Evolutionary conservation across 1,284 basidiomycete species (phyloP).

Genomic region (Moesziomyces globuligerus): DNA sequence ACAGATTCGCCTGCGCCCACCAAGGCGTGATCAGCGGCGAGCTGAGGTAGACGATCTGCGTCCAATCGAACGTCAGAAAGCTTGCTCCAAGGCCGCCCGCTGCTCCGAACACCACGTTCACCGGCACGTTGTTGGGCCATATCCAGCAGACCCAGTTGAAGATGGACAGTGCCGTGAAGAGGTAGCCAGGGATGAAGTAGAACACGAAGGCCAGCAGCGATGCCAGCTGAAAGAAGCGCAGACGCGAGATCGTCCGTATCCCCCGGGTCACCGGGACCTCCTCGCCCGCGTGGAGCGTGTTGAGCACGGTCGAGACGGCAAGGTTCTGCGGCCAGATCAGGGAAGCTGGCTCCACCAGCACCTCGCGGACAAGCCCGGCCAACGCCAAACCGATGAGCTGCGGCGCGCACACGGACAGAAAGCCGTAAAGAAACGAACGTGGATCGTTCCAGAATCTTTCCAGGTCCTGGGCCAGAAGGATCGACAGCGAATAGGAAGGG

Average conservation of each 20-base stretch:
- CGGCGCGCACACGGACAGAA: conserved; percentile 68
- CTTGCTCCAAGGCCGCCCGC: conserved; percentile 45
- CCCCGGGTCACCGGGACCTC: conserved; percentile 13
- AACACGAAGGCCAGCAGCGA: conserved; percentile 76
- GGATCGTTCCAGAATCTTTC: conserved; percentile 66
- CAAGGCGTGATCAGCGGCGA: conserved; percentile 55
- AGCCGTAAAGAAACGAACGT: conserved; percentile 67
- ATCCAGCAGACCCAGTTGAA: conserved; percentile 64
- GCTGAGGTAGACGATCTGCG: conserved; percentile 43
- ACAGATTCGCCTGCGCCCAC: conserved; percentile 55
- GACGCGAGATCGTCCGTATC: conserved; percentile 69
- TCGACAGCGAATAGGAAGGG: conserved; percentile 72
- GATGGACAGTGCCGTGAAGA: conserved; percentile 54
- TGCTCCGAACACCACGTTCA: conserved; percentile 60
- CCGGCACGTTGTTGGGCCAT: conserved; percentile 52
- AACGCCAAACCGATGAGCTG: conserved; percentile 67
- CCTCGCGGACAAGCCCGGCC: conserved; percentile 46
- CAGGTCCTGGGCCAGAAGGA: conserved; percentile 68
- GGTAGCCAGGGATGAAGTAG: conserved; percentile 70
- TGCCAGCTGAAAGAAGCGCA: conserved; percentile 44
- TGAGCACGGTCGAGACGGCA: conserved; percentile 56
- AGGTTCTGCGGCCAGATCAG: conserved; percentile 64
- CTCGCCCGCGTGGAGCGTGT: conserved; percentile 54
- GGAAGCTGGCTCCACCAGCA: conserved; percentile 56
- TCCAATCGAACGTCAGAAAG: conserved; percentile 60